These are phyloP conservation scores for Warburgia ugandensis DNA, from an alignment of 164 flowering plant genomes.

Conservation along the genomic window DNA sequence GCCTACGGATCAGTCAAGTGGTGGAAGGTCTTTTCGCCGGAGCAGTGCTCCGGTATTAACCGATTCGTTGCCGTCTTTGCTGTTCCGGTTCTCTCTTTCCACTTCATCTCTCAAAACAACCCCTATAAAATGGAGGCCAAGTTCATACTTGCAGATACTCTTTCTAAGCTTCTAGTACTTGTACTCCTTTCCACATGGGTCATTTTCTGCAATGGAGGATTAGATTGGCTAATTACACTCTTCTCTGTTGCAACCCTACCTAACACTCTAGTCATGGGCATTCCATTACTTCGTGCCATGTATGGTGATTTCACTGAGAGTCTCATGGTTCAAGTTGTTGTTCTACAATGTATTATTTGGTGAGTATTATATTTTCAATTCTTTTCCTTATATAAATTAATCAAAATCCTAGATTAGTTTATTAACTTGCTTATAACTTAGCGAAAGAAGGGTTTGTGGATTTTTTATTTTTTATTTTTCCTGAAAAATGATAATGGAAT, in stretches of 20 bases:
- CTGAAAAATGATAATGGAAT: no score
- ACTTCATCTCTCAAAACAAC: conserved; percentile 52
- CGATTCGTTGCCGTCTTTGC: conserved; percentile 54
- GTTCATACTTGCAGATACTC: conserved; percentile 46
- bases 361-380: conserved; percentile 13
- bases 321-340: conserved; percentile 61
- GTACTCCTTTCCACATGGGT: conserved; percentile 30
- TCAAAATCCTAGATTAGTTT: not conserved
- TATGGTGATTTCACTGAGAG: conserved; percentile 44
- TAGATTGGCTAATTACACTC: conserved; percentile 50
- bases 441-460: no score
- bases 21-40: conserved; percentile 46
- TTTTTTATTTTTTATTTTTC: no score
- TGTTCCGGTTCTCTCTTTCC: conserved; percentile 52
- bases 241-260: conserved; percentile 49
- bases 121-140: conserved; percentile 48
- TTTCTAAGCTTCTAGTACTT: conserved; percentile 35
- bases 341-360: conserved; percentile 59
- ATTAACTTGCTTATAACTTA: no score
- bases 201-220: conserved; percentile 15
- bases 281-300: conserved; percentile 50
- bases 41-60: conserved; percentile 57
- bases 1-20: conserved; percentile 52
- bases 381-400: no score
- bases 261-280: conserved; percentile 59